Evolutionary conservation across 2,329 filamentous ascomycete species (phyloP), one percentile per base, ranked within the genome.

Genomic region (Colletotrichum sp.): DNA sequence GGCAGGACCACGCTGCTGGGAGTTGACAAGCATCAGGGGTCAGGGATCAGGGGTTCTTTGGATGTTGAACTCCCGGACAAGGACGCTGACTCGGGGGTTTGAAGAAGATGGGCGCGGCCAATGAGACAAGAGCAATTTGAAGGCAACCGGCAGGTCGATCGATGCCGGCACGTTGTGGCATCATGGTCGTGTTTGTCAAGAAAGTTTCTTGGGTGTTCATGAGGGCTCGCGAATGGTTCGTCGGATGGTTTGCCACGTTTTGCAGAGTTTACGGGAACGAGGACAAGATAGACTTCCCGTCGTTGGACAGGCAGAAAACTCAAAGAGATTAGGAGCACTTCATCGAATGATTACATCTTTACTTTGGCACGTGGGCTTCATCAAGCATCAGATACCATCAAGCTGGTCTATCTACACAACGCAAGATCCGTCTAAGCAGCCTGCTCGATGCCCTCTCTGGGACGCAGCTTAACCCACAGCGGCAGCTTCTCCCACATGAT

Each of bases 401-500:
- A 4, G 2, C 10, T 13, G 0, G 18, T 44, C 18, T 44, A 44
- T 44, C 16, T 44, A 44, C 18, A 44, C 3, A 2, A 44, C 39
- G 18, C 18, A 49, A 49, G 6, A n/a, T 0, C 3, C 5, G 6
- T 39, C 24, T 62, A 39, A 6, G 15, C 52, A 21, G 3, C 15
- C 30, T 44, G 30, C n/a, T 52, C 26, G 12, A 70, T 7, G 18
- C 21, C 67, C 26, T 32, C 68, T 9, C 57, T 62, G 0, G 34
- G 68, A 13, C 30, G 55, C 60, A 74, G 8, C 16, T 65, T 64
- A 49, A 74, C 68, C 36, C 62, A 52, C 68, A 75, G 30, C 8
- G 72, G 68, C 52, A 52, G 52, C 44, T 70, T 70, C 24, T 70
- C 57, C 68, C 68, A 70, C 68, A 71, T 64, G 8, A 63, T 71